Conservation (phyloP, 768 basidiomycete species). For the Cystofilobasidium macerans region DNA sequence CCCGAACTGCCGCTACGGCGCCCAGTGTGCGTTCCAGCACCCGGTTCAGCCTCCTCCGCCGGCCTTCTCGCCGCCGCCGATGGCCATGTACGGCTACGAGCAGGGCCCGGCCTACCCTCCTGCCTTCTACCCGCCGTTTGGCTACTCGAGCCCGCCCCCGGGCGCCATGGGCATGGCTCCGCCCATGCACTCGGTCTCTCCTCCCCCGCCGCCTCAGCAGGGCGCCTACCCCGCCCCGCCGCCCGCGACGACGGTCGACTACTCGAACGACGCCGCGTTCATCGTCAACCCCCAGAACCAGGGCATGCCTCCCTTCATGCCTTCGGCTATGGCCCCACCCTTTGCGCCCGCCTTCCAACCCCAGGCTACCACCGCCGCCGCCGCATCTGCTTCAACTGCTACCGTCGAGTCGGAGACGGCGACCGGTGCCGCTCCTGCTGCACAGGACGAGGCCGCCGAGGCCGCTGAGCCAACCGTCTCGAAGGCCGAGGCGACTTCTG, state of each 20-base stretch:
- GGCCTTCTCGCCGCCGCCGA: conserved; percentile 25
- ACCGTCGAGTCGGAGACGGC: conserved; percentile 21
- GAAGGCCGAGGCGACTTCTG: conserved; percentile 23
- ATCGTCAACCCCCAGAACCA: conserved; percentile 23
- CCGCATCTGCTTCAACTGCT: conserved; percentile 6
- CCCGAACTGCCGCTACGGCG: conserved; percentile 39
- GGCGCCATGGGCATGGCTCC: conserved; percentile 15
- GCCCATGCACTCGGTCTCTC: conserved; percentile 14
- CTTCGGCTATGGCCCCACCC: conserved; percentile 23
- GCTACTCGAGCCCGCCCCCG: conserved; percentile 12
- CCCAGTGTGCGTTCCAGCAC: conserved; percentile 38
- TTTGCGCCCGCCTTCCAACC: conserved; percentile 26
- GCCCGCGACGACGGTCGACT: conserved; percentile 26
- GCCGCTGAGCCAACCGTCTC: conserved; percentile 2
- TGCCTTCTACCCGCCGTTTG: conserved; percentile 23
- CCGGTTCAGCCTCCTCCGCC: conserved; percentile 32
- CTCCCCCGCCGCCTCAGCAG: conserved; percentile 14
- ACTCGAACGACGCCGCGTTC: conserved; percentile 27
- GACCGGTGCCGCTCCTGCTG: conserved; percentile 24
- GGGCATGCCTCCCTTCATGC: conserved; percentile 16
- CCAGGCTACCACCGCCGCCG: conserved; percentile 17
- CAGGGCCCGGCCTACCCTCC: conserved; percentile 6
- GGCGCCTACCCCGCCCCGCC: conserved; percentile 17
- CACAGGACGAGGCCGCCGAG: conserved; percentile 4
- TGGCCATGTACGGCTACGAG: conserved; percentile 19